Evolutionary conservation across 2,329 filamentous ascomycete species (phyloP).

Genomic region (Furcasterigmium sp.): DNA sequence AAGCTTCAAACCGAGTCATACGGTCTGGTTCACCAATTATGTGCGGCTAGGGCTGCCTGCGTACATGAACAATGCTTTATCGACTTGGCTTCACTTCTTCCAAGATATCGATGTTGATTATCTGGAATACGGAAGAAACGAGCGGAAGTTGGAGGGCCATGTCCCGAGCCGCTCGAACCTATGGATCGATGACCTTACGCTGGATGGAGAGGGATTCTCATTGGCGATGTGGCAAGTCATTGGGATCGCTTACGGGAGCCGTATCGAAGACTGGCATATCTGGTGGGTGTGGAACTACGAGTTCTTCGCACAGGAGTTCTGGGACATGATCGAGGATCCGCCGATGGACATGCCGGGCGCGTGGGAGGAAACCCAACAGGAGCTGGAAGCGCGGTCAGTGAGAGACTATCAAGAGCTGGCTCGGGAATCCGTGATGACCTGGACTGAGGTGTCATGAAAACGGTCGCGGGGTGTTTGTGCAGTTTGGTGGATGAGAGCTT

Average conservation of each 20-base stretch:
- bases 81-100: too few relatives aligned
- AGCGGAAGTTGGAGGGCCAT: neutral
- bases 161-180: too few relatives aligned
- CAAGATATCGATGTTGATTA: neutral
- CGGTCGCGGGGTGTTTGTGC: too few relatives aligned
- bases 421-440: neutral
- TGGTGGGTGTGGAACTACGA: slow-evolving; percentile 4
- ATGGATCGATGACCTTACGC: too few relatives aligned
- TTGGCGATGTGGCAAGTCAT: too few relatives aligned
- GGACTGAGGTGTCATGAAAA: neutral
- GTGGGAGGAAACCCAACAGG: neutral
- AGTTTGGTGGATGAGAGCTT: too few relatives aligned
- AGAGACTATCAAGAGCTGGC: neutral
- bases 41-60: too few relatives aligned
- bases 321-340: neutral
- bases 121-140: neutral
- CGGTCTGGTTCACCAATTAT: too few relatives aligned
- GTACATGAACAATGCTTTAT: too few relatives aligned
- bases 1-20: too few relatives aligned
- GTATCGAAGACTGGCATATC: neutral
- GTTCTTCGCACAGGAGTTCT: slow-evolving; percentile 4
- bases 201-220: too few relatives aligned
- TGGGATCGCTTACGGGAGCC: slow-evolving; percentile 1
- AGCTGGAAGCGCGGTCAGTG: neutral
- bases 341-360: neutral